Percentiles rank a stretch among this genome's conserved stretches.
These are phyloP conservation scores for Borovskyia barvae DNA, from an alignment of 208 protist genomes.

Conservation along the genomic window DNA sequence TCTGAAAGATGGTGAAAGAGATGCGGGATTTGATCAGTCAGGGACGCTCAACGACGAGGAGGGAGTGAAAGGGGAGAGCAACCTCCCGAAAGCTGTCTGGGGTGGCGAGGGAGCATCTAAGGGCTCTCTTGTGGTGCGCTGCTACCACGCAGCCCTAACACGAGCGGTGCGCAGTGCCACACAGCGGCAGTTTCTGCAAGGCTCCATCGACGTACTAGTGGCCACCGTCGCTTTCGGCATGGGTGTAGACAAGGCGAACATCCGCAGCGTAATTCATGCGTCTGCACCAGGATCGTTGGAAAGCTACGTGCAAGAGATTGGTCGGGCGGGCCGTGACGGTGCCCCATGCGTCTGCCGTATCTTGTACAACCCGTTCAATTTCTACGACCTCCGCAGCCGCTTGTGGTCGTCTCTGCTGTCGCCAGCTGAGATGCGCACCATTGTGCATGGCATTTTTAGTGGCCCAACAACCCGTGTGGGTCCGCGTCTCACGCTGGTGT, in stretches of 20 bases:
- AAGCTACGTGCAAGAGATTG: constrained; percentile 97
- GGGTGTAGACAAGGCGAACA: constrained; percentile 98
- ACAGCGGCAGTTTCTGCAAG: constrained; percentile 88
- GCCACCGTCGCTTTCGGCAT: constrained; percentile 98
- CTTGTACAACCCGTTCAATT: constrained; percentile 92
- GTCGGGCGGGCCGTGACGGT: constrained; percentile 95
- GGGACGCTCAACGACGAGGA: neutral
- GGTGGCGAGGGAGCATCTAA: neutral
- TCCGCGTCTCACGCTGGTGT: constrained; percentile 58
- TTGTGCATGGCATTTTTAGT: constrained; percentile 50
- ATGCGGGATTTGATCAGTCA: too few relatives aligned
- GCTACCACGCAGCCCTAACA: constrained; percentile 80
- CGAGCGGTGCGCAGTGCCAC: constrained; percentile 40
- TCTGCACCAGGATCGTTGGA: constrained; percentile 94
- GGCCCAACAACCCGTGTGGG: constrained; percentile 43
- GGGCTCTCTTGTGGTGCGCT: constrained; percentile 62
- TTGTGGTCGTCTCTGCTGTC: constrained; percentile 57
- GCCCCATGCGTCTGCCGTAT: constrained; percentile 63
- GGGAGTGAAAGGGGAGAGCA: neutral
- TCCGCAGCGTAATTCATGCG: constrained; percentile 97
- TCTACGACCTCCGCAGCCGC: constrained; percentile 92
- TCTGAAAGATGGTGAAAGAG: neutral
- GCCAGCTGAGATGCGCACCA: constrained; percentile 45
- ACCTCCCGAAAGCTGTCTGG: neutral
- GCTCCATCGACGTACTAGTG: constrained; percentile 89